Evolutionary conservation across 345 rosid genomes (phyloP).

Genomic region (Toxicodendron radicans): DNA sequence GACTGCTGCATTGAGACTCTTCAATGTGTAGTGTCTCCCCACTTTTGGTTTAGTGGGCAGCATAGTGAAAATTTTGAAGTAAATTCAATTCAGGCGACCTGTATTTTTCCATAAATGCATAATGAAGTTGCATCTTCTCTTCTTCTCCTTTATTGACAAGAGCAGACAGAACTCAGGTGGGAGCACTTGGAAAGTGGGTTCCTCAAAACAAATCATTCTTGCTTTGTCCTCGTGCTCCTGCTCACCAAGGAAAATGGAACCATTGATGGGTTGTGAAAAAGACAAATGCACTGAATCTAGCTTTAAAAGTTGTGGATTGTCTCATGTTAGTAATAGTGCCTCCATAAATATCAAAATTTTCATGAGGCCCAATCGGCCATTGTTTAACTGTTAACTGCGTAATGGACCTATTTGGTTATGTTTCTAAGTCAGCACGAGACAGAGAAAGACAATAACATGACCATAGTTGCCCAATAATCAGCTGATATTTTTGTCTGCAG

Average conservation of each 20-base stretch:
- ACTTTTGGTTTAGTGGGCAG: conserved; percentile 5
- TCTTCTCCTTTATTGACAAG: not conserved
- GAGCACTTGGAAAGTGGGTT: not conserved
- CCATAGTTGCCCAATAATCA: too few species aligned
- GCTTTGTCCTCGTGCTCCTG: not conserved
- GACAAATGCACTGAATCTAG: not conserved
- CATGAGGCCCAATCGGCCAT: not conserved
- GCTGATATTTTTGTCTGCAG: too few species aligned
- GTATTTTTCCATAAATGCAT: not conserved
- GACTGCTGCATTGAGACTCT: not conserved
- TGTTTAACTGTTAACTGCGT: not conserved
- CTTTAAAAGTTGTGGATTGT: not conserved
- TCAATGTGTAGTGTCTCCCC: not conserved
- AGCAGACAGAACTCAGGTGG: not conserved
- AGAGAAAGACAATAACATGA: too few species aligned
- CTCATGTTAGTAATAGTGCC: not conserved
- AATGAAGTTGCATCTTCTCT: not conserved
- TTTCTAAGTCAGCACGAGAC: too few species aligned
- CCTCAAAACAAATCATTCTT: not conserved
- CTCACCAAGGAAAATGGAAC: too few species aligned
- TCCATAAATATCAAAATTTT: not conserved
- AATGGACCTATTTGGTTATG: not conserved
- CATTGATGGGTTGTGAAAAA: not conserved
- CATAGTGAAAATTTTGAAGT: not conserved
- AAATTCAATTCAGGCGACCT: not conserved